phyloP scores from a whole-genome alignment of 352 stramenopile genomes.

The Phytopythium mirpurense region DNA sequence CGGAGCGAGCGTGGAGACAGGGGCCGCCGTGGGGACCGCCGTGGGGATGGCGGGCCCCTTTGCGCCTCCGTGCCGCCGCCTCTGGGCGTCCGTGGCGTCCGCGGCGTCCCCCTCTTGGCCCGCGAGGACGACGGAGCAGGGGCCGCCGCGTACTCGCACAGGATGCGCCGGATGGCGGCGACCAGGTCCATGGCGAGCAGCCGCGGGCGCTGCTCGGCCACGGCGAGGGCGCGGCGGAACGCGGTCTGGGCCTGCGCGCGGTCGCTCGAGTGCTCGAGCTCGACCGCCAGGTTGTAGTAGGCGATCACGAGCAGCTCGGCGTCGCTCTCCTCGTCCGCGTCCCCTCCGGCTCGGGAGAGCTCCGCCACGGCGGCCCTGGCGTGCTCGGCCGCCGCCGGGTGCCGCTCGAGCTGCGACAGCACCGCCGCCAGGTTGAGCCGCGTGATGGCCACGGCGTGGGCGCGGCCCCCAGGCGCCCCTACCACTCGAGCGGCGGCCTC shows the following conservation, averaged over 20 bases:
- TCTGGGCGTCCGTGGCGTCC: not conserved
- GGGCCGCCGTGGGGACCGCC: slow-evolving; percentile 8
- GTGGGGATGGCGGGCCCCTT: slow-evolving; percentile 8
- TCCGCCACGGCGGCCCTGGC: slow-evolving; percentile 28
- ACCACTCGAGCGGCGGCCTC: too few relatives aligned
- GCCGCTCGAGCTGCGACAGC: slow-evolving; percentile 46
- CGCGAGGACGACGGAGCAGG: too few relatives aligned
- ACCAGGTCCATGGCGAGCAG: slow-evolving; percentile 22
- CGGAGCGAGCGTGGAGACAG: slow-evolving; percentile 22
- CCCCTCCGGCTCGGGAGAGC: too few relatives aligned
- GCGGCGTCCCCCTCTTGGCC: too few relatives aligned
- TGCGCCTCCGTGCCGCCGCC: not conserved
- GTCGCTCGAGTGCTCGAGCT: slow-evolving; percentile 48
- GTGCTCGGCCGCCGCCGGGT: slow-evolving; percentile 40
- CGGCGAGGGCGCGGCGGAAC: slow-evolving; percentile 17
- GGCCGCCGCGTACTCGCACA: slow-evolving; percentile 9
- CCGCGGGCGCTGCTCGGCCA: slow-evolving; percentile 14
- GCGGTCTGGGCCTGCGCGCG: slow-evolving; percentile 10
- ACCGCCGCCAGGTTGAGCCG: slow-evolving; percentile 15
- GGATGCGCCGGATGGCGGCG: slow-evolving; percentile 17
- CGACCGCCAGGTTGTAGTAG: slow-evolving; percentile 55
- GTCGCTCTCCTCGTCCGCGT: not conserved
- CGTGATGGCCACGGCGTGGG: not conserved
- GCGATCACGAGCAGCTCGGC: slow-evolving; percentile 36
- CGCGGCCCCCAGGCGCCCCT: too few relatives aligned